Evolutionary conservation across 129 eudicot species (phyloP).

Genomic region (Oenanthe sinensis): DNA sequence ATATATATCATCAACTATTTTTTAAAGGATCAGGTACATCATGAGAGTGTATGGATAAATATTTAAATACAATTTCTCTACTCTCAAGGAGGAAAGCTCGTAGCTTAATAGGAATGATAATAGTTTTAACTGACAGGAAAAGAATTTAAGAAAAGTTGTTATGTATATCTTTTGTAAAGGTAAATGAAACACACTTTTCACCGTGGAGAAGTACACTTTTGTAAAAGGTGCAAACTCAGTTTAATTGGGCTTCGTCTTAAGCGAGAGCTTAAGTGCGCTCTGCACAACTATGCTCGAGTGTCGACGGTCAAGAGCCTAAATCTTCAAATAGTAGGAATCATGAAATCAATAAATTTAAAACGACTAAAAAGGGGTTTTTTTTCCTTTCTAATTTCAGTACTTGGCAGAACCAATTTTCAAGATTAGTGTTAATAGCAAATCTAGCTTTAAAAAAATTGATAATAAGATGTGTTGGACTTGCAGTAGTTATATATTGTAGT

Average conservation of each 20-base stretch:
- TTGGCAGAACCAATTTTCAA: background rate
- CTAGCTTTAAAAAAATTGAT: background rate
- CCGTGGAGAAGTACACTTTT: background rate
- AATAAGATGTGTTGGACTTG: background rate
- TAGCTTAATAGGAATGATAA: background rate
- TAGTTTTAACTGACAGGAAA: background rate
- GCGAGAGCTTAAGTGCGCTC: background rate
- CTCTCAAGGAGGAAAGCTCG: background rate
- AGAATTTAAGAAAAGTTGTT: background rate
- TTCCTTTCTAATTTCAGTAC: background rate
- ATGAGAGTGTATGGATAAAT: background rate
- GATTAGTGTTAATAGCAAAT: background rate
- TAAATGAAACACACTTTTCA: background rate
- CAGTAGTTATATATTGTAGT: background rate
- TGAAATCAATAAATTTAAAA: too few species aligned
- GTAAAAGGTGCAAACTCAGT: background rate
- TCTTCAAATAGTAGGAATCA: background rate
- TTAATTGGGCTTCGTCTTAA: background rate
- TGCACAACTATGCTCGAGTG: background rate
- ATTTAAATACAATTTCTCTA: background rate
- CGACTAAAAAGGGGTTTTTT: background rate
- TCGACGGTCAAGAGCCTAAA: background rate
- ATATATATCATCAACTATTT: background rate
- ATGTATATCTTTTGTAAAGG: background rate
- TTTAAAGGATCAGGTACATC: background rate